Base-by-base conservation (phyloP, 495 filamentous ascomycete genomes). In the Penicillium malachiteum region DNA sequence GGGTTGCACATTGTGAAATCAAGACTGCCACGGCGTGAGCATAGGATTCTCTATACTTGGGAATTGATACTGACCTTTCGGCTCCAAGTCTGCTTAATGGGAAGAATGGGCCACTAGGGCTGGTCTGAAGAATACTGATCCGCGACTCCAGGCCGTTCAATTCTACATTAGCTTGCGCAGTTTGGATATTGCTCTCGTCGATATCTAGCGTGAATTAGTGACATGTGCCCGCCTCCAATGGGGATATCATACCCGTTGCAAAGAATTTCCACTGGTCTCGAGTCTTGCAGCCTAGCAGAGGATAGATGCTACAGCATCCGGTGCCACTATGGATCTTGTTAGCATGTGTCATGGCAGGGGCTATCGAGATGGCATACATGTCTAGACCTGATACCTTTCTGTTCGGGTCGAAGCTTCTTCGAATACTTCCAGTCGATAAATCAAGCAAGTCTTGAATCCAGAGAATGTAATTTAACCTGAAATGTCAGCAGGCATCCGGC, bases 1-100 rank as follows among this genome's bases (percentile, higher is more conserved):
- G 94, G 94, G 60, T 98, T 98, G 71, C 86, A 92, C 85, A 97
- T 96, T 44, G 83, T 86, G 64, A 97, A 97, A 67, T 96, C 89
- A 35, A 96, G 78, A 5, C 82, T 87, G 49, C 14, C 11, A 2
- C 4, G n/a, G 11, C 17, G 8, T 61, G 32, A 47, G 33, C n/a
- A 43, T 43, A 45, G 35, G 30, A n/a, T 33, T 18, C 33, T 9
- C 16, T 10, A 42, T 10, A 14, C 11, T 0, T 26, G 5, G 7
- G 13, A 5, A 8, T 1, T 32, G 8, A 1, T 5, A 35, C 63
- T 32, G 66, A 82, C 81, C 66, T 72, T 39, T 82, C 71, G n/a
- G 85, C 48, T 4, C 70, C 72, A 2, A 89, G 64, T 1, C 75
- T 60, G 0, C 70, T 46, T 3, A 71, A 7, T 0, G 90, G 85